phyloP scores from a whole-genome alignment of 331 rosid species.

The Telfairia occidentalis region DNA sequence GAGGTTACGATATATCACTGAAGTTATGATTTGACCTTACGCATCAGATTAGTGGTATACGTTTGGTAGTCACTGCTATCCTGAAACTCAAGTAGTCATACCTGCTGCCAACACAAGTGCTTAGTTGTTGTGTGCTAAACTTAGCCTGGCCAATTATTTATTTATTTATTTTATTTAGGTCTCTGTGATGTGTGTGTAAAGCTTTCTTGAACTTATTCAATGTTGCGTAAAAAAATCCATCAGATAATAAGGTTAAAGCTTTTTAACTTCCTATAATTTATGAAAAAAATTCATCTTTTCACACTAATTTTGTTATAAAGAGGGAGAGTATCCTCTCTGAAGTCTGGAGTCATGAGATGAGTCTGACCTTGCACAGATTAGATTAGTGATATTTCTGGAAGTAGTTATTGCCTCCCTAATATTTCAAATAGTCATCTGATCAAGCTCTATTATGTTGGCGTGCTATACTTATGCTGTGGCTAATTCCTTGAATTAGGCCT shows the following conservation, averaged over 20 bases:
- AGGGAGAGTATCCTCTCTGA: background rate
- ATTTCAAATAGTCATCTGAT: background rate
- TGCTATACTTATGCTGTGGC: background rate
- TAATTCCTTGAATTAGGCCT: conserved; percentile 38
- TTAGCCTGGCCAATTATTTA: too few species aligned
- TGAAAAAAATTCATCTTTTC: background rate
- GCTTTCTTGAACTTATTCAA: background rate
- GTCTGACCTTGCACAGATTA: background rate
- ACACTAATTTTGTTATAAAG: background rate
- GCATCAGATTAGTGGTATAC: background rate
- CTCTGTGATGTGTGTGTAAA: background rate
- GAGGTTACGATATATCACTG: background rate
- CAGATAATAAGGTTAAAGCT: background rate
- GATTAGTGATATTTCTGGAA: background rate
- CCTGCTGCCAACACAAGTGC: background rate
- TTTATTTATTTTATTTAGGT: too few species aligned
- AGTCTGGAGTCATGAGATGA: background rate
- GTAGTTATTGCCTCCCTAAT: background rate
- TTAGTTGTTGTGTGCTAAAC: too few species aligned
- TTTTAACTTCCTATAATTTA: background rate
- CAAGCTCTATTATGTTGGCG: background rate
- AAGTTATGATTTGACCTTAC: background rate
- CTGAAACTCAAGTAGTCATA: background rate
- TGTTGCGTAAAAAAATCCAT: background rate
- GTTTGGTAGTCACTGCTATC: background rate